A percentile compares a stretch with the other conserved stretches of the same genome.
These are phyloP conservation scores for Colletotrichum siamense DNA, from an alignment of 2,329 filamentous ascomycete species.

Conservation along the genomic window DNA sequence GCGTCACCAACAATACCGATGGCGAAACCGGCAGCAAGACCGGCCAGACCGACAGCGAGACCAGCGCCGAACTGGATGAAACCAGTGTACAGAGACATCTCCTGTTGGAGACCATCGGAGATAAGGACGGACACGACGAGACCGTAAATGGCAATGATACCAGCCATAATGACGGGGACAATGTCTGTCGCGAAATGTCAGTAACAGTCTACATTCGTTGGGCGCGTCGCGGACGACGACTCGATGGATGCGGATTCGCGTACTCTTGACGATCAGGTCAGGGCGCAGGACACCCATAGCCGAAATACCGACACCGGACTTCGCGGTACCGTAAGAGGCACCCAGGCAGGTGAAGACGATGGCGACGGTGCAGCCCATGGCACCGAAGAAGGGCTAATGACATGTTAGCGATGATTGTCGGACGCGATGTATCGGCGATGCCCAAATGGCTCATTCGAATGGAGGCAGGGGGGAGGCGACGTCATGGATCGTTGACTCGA, in stretches of 20 bases:
- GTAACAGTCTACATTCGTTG: conserved; percentile 9
- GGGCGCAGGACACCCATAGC: conserved; percentile 98
- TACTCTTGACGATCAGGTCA: conserved; percentile 99
- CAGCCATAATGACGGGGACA: conserved; percentile 99
- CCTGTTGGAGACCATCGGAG: conserved; percentile 77
- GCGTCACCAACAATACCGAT: conserved; percentile 90
- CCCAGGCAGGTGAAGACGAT: conserved; percentile 97
- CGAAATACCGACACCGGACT: conserved; percentile 98
- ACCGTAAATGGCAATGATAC: conserved; percentile 99
- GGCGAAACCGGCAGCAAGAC: conserved; percentile 84
- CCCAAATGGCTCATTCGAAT: conserved; percentile 20
- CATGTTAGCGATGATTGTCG: conserved; percentile 37
- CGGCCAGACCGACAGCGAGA: conserved; percentile 80
- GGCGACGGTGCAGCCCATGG: conserved; percentile 96
- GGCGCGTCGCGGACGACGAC: background rate
- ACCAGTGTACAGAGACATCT: conserved; percentile 77
- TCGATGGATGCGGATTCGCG: conserved; percentile 37
- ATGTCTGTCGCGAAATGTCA: conserved; percentile 71
- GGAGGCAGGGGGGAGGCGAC: conserved; percentile 14
- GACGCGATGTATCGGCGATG: background rate
- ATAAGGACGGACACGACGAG: conserved; percentile 88
- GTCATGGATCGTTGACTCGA: conserved; percentile 23
- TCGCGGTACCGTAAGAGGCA: conserved; percentile 97
- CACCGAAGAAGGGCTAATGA: conserved; percentile 84
- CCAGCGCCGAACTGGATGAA: conserved; percentile 88